Evolutionary conservation across 1,284 basidiomycete species (phyloP).

Genomic region (Irpex sp.): DNA sequence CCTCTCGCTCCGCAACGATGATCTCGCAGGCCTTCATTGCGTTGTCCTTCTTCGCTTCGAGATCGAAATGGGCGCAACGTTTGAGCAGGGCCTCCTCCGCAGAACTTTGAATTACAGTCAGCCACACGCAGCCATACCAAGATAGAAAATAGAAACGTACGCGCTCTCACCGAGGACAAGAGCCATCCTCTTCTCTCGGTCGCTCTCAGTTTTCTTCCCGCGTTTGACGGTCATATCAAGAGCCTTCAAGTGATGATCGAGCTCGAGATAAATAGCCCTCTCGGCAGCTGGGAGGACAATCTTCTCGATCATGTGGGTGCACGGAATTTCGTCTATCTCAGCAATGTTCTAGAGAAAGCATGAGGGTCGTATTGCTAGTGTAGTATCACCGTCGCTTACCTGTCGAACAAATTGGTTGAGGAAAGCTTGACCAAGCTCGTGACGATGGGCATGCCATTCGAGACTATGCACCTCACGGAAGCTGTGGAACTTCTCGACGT

Average conservation of each 20-base stretch:
- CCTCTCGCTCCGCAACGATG: conserved; percentile 79
- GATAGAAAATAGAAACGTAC: conserved; percentile 38
- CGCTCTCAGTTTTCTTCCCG: conserved; percentile 84
- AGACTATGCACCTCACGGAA: conserved; percentile 92
- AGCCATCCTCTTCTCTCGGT: conserved; percentile 85
- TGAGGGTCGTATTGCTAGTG: background rate
- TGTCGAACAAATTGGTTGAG: conserved; percentile 83
- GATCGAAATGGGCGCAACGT: conserved; percentile 90
- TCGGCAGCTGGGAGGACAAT: conserved; percentile 88
- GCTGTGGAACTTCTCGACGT: conserved; percentile 91
- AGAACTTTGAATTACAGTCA: conserved; percentile 25
- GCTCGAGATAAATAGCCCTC: conserved; percentile 90
- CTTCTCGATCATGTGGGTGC: conserved; percentile 62
- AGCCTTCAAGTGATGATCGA: conserved; percentile 91
- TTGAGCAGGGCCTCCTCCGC: conserved; percentile 91
- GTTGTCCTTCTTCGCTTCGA: conserved; percentile 71
- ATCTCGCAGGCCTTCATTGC: conserved; percentile 91
- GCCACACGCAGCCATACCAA: background rate
- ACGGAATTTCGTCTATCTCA: conserved; percentile 94
- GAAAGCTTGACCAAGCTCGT: conserved; percentile 82
- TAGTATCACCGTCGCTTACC: conserved; percentile 37
- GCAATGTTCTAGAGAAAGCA: conserved; percentile 73
- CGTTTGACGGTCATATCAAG: conserved; percentile 86
- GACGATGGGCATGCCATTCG: conserved; percentile 89
- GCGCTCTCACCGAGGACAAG: conserved; percentile 87